These are phyloP conservation scores for Solanum hybrid DNA, from an alignment of 305 asterid species.

Conservation along the genomic window DNA sequence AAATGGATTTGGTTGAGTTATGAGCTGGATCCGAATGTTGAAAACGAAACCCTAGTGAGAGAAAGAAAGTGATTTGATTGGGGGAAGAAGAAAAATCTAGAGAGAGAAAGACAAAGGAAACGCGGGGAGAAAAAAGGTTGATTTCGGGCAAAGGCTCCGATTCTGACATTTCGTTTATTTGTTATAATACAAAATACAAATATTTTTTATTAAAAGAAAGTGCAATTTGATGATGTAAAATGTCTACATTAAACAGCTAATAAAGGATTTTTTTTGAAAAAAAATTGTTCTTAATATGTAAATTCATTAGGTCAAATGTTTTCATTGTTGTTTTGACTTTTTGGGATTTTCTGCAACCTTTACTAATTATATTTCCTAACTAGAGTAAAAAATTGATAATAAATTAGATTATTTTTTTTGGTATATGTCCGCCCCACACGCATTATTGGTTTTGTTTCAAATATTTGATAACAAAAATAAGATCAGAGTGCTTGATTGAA, in stretches of 20 bases:
- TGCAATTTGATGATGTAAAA: not conserved
- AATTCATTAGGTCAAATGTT: not conserved
- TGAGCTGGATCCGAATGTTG: constrained; percentile 26
- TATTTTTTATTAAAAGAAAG: not conserved
- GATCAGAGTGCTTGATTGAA: not conserved
- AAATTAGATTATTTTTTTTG: not conserved
- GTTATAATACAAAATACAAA: not conserved
- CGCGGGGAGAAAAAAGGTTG: not conserved
- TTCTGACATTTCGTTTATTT: not conserved
- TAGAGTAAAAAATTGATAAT: not conserved
- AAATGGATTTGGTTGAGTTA: constrained; percentile 4
- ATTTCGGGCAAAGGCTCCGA: not conserved
- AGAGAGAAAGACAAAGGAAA: constrained; percentile 4
- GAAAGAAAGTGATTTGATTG: constrained; percentile 19
- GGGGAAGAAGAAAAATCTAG: constrained; percentile 1
- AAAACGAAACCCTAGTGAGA: constrained; percentile 35
- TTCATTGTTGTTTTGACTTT: not conserved
- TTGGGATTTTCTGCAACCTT: not conserved
- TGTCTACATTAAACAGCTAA: not conserved
- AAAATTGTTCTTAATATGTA: not conserved
- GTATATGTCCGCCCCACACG: not conserved
- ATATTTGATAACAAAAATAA: not conserved
- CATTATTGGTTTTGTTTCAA: not conserved
- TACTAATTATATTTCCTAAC: not conserved
- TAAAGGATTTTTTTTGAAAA: not conserved